A percentile compares a stretch with the other conserved stretches of the same genome.
Evolutionary conservation across 306 rosid species (phyloP).

Genomic region (Cucumis hystrix): DNA sequence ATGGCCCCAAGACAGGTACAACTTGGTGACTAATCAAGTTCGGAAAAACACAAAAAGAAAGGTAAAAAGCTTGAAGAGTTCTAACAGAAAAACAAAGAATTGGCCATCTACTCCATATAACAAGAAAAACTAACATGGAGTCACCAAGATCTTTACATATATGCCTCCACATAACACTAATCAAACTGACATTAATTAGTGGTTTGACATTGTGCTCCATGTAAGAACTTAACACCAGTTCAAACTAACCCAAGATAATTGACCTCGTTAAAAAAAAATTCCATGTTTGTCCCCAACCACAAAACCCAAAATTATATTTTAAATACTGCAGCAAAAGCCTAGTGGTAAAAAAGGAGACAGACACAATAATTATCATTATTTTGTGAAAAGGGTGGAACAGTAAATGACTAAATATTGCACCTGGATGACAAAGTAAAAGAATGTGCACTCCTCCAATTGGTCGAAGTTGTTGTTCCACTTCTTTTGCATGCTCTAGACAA

Average conservation of each 20-base stretch:
- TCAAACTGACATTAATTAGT: not conserved
- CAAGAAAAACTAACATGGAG: not conserved
- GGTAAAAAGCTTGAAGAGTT: not conserved
- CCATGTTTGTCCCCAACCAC: not conserved
- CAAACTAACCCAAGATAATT: not conserved
- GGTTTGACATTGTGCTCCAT: not conserved
- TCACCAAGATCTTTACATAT: not conserved
- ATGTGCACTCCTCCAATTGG: slow-evolving; percentile 82
- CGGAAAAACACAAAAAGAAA: not conserved
- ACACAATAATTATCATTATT: not conserved
- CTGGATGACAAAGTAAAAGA: slow-evolving; percentile 93
- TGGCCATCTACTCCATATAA: not conserved
- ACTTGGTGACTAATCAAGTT: not conserved
- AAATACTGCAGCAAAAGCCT: not conserved
- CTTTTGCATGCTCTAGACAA: slow-evolving; percentile 93
- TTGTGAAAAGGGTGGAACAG: not conserved
- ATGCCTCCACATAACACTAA: not conserved
- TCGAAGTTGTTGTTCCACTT: slow-evolving; percentile 79
- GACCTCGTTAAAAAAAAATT: not conserved
- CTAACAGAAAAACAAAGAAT: not conserved
- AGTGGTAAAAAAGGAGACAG: too few species aligned
- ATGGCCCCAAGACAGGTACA: not conserved
- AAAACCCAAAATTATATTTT: not conserved
- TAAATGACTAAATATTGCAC: slow-evolving; percentile 23
- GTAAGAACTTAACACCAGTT: not conserved